These are phyloP conservation scores for Cryptococcus depauperatus DNA, from an alignment of 1,284 basidiomycete species.

Conservation along the genomic window DNA sequence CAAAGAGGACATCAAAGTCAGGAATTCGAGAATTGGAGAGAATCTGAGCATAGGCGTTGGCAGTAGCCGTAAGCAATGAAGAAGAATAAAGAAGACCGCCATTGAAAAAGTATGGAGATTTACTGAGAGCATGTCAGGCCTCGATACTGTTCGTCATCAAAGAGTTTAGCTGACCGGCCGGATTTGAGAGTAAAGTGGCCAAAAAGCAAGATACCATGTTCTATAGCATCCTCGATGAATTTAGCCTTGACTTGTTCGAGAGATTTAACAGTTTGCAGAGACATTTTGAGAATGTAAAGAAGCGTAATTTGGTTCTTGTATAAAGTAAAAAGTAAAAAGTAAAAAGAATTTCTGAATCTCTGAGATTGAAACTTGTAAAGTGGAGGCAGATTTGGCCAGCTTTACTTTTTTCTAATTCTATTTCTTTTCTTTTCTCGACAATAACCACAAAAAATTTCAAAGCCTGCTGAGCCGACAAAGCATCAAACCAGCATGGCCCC, in stretches of 20 bases:
- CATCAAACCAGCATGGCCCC: too few relatives aligned
- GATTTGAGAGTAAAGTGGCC: conserved; percentile 88
- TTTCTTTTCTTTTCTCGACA: too few relatives aligned
- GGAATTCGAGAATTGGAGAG: conserved; percentile 50
- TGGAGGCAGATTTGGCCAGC: too few relatives aligned
- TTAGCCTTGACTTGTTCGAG: conserved; percentile 37
- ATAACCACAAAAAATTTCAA: too few relatives aligned
- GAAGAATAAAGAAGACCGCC: conserved; percentile 81
- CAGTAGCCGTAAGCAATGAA: conserved; percentile 66
- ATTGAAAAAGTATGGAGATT: conserved; percentile 96
- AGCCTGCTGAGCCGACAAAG: too few relatives aligned
- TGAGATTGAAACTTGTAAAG: too few relatives aligned
- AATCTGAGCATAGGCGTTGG: conserved; percentile 73
- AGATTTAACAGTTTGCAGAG: conserved; percentile 1
- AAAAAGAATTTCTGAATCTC: too few relatives aligned
- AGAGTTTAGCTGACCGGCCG: conserved; percentile 59
- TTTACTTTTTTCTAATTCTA: too few relatives aligned
- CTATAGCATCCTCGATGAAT: conserved; percentile 45
- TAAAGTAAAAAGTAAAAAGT: background rate
- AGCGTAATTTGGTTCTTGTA: background rate
- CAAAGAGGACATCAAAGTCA: conserved; percentile 83
- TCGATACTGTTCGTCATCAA: too few relatives aligned
- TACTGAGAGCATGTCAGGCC: conserved; percentile 47
- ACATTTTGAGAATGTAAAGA: conserved; percentile 1
- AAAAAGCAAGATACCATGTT: conserved; percentile 60